Evolutionary conservation across 345 rosid species (phyloP).

Genomic region (Lumnitzera racemosa): DNA sequence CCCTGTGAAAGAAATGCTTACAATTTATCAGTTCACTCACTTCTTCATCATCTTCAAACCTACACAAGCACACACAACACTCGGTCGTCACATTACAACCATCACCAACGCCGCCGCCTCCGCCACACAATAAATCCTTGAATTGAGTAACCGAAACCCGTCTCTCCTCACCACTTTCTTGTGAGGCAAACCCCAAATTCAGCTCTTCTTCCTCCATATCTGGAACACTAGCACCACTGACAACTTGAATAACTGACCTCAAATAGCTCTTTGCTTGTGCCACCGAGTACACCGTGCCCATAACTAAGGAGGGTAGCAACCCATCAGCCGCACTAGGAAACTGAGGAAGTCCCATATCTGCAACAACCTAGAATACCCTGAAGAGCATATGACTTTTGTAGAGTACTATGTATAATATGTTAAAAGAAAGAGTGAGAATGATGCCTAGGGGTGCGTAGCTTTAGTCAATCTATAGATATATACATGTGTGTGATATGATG

Average conservation of each 20-base stretch:
- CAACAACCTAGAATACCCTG: too few relatives aligned
- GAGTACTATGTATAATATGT: too few relatives aligned
- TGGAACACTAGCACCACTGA: constrained; percentile 37
- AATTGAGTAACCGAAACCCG: constrained; percentile 45
- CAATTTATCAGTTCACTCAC: constrained; percentile 64
- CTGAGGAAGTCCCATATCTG: constrained; percentile 54
- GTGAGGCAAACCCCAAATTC: too few relatives aligned
- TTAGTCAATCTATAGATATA: too few relatives aligned
- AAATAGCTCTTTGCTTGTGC: too few relatives aligned
- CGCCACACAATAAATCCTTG: constrained; percentile 34
- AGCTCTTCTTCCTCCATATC: constrained; percentile 10
- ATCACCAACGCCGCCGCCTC: background rate
- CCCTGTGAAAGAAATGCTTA: constrained; percentile 77
- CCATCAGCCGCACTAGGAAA: constrained; percentile 58
- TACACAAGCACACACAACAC: constrained; percentile 73
- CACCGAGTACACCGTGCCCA: constrained; percentile 38
- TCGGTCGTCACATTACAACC: constrained; percentile 13
- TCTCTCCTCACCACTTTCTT: constrained; percentile 8
- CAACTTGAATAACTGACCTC: background rate
- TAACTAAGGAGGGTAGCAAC: constrained; percentile 50
- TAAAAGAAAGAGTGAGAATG: too few relatives aligned
- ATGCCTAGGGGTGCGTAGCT: too few relatives aligned
- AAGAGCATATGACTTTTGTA: too few relatives aligned
- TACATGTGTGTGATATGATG: too few relatives aligned
- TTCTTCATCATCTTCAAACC: constrained; percentile 68